Evolutionary conservation across 2,329 filamentous ascomycete species (phyloP), one percentile per base, ranked within the genome.

Genomic region (Epichloe scottii): DNA sequence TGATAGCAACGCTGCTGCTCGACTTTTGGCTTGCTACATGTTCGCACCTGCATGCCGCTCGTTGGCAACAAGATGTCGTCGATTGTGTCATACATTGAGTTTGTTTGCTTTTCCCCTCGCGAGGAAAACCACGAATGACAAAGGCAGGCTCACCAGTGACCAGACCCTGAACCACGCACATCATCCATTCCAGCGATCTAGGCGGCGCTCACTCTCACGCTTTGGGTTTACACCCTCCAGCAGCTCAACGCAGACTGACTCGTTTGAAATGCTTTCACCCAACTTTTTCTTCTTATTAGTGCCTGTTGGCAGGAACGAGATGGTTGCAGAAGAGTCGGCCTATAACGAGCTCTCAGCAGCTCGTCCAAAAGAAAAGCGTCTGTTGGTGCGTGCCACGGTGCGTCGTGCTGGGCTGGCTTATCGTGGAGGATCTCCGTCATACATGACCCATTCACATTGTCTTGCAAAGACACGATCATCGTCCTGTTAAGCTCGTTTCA

Each of bases 101-200:
- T 49, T 49, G 39, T 23, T 38, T 49, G 48, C 38, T 49, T 49
- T 44, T 44, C 5, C 34, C 19, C 38, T 19, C 14, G n/a, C 23
- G 17, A 17, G 26, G 15, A 42, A 12, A 19, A n/a, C 45, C 35
- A 45, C 50, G 41, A 54, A 54, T 47, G 46, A 45, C 33, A 23
- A 21, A 50, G 26, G 48, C 50, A 10, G 30, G 30, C 30, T 30
- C 30, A 30, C 8, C 30, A 30, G 8, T 43, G 50, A 45, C 50
- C 42, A 42, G 43, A 38, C 47, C 40, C 45, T 42, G 51, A 38
- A 51, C 52, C 52, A 48, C 47, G 46, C 50, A 43, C 57, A 57
- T 55, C 45, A 30, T 11, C 53, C 56, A 57, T 53, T 54, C 47
- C 49, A 54, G 49, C 53, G 49, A 50, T 58, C 53, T 51, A 52